These are phyloP conservation scores for Hypericum androsaemum DNA, from an alignment of 345 rosid species.

Conservation along the genomic window DNA sequence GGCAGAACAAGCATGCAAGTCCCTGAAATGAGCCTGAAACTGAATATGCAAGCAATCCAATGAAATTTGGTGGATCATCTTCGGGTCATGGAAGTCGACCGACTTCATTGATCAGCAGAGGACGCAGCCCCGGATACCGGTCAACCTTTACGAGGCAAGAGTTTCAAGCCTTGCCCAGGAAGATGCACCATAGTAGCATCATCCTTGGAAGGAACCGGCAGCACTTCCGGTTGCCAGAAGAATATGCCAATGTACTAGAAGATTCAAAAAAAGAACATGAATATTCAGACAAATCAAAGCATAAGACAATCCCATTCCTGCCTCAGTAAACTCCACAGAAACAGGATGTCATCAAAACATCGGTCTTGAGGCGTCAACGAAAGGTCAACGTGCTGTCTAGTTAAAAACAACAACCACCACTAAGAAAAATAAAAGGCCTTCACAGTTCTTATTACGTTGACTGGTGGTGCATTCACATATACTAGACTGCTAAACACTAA, in stretches of 20 bases:
- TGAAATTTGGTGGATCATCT: conserved; percentile 11
- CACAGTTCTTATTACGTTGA: conserved; percentile 11
- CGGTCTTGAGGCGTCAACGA: no score
- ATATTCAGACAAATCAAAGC: conserved; percentile 11
- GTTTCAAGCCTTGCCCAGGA: conserved; percentile 31
- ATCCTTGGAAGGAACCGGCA: conserved; percentile 16
- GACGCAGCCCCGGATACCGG: conserved; percentile 25
- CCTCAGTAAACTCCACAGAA: no score
- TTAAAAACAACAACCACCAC: no score
- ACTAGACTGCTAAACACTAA: conserved; percentile 16
- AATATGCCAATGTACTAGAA: conserved; percentile 10
- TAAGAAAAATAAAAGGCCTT: no score
- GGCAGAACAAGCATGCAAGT: conserved; percentile 20
- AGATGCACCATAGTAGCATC: conserved; percentile 35
- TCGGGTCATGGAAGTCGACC: conserved; percentile 10
- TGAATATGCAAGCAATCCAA: conserved; percentile 13
- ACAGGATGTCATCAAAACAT: no score
- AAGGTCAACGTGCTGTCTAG: no score
- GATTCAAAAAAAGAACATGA: neutral
- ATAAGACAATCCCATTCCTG: neutral
- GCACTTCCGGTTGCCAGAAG: conserved; percentile 10
- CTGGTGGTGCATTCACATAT: conserved; percentile 23
- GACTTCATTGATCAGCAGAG: conserved; percentile 19
- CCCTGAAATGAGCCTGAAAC: conserved; percentile 14
- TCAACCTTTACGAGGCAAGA: conserved; percentile 23